Conservation (phyloP, 176 grass and related monocot species). For the Cocos nucifera region DNA sequence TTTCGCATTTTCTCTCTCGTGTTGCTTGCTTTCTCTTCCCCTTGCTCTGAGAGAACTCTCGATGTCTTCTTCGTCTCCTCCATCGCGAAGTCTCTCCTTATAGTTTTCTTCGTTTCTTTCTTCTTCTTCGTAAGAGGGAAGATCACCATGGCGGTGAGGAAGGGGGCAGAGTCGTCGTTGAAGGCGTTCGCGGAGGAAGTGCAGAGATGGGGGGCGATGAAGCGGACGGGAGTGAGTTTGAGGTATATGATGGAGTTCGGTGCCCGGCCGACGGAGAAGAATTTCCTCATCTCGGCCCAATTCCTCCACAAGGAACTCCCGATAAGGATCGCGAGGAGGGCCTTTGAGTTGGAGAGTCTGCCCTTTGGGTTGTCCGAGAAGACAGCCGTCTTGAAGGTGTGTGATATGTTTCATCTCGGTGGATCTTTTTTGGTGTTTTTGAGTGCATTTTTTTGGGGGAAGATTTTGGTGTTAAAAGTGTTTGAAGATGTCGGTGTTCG, state of each 20-base stretch:
- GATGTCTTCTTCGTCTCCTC: no score
- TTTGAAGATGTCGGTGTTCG: no score
- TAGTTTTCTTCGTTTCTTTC: no score
- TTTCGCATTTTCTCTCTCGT: no score
- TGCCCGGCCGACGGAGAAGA: constrained; percentile 47
- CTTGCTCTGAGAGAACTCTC: no score
- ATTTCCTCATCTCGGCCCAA: constrained; percentile 74
- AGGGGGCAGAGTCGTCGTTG: constrained; percentile 46
- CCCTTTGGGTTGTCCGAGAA: constrained; percentile 72
- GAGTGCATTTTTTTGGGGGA: no score
- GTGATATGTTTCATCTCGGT: neutral
- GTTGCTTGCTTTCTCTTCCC: no score
- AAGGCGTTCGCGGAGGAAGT: constrained; percentile 69
- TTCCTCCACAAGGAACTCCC: constrained; percentile 84
- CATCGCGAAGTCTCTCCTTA: no score
- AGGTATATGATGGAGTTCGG: constrained; percentile 99
- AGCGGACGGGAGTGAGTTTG: constrained; percentile 77
- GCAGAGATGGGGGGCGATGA: constrained; percentile 69
- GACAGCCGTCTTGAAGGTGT: constrained; percentile 67
- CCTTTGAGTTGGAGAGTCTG: constrained; percentile 56
- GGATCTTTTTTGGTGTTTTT: no score
- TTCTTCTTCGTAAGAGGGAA: no score
- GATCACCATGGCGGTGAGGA: constrained; percentile 13
- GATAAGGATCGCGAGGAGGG: constrained; percentile 66
- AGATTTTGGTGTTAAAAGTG: no score